phyloP scores from a whole-genome alignment of 305 asterid genomes.

The Rubia peregrina region DNA sequence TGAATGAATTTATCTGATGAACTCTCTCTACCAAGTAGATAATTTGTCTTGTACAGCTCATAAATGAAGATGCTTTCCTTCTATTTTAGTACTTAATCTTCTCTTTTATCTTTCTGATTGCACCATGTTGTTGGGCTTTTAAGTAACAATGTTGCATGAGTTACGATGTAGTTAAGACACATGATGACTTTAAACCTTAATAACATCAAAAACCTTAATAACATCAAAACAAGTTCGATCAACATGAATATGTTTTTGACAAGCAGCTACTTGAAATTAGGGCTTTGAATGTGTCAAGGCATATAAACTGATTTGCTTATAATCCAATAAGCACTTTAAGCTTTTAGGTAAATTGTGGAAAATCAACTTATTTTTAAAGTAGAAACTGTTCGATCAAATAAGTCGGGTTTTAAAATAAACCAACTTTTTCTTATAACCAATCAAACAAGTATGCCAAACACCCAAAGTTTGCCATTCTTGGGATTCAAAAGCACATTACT shows the following conservation, averaged over 20 bases:
- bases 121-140: background rate
- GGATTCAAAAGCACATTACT: constrained; percentile 5
- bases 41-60: constrained; percentile 16
- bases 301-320: too few relatives aligned
- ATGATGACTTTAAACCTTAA: background rate
- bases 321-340: too few relatives aligned
- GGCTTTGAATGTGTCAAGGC: background rate
- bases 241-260: background rate
- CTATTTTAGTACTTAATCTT: background rate
- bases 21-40: constrained; percentile 17
- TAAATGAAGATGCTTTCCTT: constrained; percentile 21
- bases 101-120: background rate
- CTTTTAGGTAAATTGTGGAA: too few relatives aligned
- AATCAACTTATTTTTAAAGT: too few relatives aligned
- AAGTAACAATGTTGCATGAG: background rate
- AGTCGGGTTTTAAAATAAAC: too few relatives aligned
- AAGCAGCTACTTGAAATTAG: background rate
- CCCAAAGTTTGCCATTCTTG: background rate
- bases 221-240: background rate
- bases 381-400: too few relatives aligned
- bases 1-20: constrained; percentile 27
- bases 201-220: background rate
- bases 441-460: too few relatives aligned
- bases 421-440: too few relatives aligned
- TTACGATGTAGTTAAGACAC: background rate